Evolutionary conservation across 345 rosid species (phyloP).

Genomic region (Turnera subulata): DNA sequence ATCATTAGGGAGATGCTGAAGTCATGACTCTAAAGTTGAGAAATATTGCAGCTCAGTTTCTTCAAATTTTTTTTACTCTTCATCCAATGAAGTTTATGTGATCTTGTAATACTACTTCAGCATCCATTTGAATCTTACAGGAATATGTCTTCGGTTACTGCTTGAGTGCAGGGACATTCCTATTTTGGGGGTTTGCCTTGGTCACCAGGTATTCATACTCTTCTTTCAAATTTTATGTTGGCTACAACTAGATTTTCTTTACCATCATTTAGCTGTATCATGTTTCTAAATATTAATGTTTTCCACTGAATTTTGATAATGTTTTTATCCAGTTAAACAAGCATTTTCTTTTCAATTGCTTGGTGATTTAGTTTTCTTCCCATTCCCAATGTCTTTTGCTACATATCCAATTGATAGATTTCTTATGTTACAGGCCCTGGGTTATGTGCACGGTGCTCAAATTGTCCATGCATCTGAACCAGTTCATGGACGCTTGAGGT

Average conservation of each 20-base stretch:
- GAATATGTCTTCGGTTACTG: slow-evolving; percentile 81
- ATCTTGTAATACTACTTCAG: slow-evolving; percentile 10
- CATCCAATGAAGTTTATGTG: slow-evolving; percentile 10
- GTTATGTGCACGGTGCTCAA: slow-evolving; percentile 83
- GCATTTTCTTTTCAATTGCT: neutral
- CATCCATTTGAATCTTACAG: slow-evolving; percentile 42
- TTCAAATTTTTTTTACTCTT: neutral
- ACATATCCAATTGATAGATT: slow-evolving; percentile 9
- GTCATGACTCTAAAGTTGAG: too few relatives aligned
- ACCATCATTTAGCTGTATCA: neutral
- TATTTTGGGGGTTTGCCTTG: slow-evolving; percentile 88
- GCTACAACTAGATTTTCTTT: slow-evolving; percentile 1
- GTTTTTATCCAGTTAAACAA: neutral
- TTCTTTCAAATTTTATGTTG: neutral
- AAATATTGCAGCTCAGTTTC: too few relatives aligned
- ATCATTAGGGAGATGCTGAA: too few relatives aligned
- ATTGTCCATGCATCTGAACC: slow-evolving; percentile 88
- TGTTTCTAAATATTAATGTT: neutral
- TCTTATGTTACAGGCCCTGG: slow-evolving; percentile 65
- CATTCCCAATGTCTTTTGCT: neutral
- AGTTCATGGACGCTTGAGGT: slow-evolving; percentile 97
- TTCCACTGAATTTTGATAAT: neutral
- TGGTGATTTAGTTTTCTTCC: neutral
- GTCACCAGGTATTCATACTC: slow-evolving; percentile 69
- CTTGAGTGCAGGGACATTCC: slow-evolving; percentile 82